Evolutionary conservation across 306 rosid species (phyloP).

Genomic region (Fagus sylvatica): DNA sequence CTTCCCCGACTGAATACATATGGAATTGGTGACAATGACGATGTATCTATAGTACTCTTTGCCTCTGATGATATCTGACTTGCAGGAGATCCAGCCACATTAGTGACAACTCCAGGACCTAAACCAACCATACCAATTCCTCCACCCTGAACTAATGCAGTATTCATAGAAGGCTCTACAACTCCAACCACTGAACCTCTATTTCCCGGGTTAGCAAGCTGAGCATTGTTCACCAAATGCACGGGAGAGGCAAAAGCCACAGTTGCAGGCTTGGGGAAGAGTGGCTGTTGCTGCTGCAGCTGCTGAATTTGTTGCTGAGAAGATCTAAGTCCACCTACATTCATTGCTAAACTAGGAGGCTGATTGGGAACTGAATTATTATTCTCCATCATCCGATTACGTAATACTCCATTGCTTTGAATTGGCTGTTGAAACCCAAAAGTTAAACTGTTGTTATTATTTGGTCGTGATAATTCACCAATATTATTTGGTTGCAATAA

Average conservation of each 20-base stretch:
- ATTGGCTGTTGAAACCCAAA: conserved; percentile 58
- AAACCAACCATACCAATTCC: conserved; percentile 57
- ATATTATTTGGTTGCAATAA: not conserved
- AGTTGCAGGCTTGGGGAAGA: conserved; percentile 68
- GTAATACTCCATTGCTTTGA: conserved; percentile 42
- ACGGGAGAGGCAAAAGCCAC: conserved; percentile 59
- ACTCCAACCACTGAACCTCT: conserved; percentile 48
- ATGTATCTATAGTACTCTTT: conserved; percentile 34
- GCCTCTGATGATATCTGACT: conserved; percentile 59
- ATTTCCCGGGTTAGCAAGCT: conserved; percentile 43
- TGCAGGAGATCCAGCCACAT: conserved; percentile 49
- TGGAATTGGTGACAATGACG: conserved; percentile 66
- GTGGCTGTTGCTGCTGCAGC: conserved; percentile 51
- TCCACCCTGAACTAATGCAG: conserved; percentile 38
- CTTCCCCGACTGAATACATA: conserved; percentile 69
- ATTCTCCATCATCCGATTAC: conserved; percentile 39
- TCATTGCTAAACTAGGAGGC: conserved; percentile 43
- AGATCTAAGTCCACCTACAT: conserved; percentile 40
- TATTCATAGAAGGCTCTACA: conserved; percentile 53
- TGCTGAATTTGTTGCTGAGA: conserved; percentile 46
- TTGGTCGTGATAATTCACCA: conserved; percentile 27
- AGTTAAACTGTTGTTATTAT: conserved; percentile 37
- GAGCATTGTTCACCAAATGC: conserved; percentile 55
- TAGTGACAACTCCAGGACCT: conserved; percentile 37
- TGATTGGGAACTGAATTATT: conserved; percentile 49